phyloP scores from a whole-genome alignment of 179 eudicot genomes.

The Beta lomatogona region DNA sequence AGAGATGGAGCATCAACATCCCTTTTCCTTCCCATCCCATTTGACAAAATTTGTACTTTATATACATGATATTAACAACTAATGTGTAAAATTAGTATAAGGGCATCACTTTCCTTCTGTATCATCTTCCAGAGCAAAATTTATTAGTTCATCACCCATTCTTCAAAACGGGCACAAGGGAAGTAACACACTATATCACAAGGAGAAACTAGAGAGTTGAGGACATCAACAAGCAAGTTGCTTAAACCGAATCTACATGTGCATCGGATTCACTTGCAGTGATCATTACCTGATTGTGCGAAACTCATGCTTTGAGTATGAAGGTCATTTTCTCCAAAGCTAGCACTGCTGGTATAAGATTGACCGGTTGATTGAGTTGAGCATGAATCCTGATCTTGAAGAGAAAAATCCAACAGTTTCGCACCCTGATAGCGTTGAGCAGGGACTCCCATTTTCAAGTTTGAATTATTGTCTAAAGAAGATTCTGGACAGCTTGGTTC shows the following conservation, averaged over 20 bases:
- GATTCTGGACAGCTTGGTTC: slow-evolving; percentile 42
- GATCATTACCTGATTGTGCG: slow-evolving; percentile 39
- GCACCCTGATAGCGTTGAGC: slow-evolving; percentile 32
- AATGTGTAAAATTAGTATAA: background rate
- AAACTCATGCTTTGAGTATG: slow-evolving; percentile 35
- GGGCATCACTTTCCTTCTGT: background rate
- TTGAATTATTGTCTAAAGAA: slow-evolving; percentile 33
- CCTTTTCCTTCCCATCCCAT: too few relatives aligned
- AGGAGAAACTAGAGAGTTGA: background rate
- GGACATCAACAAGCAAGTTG: slow-evolving; percentile 5
- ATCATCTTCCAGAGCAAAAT: background rate
- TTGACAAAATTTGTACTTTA: background rate
- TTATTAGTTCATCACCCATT: background rate
- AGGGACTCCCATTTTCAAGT: slow-evolving; percentile 45
- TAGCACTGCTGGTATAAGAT: slow-evolving; percentile 49
- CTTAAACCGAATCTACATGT: background rate
- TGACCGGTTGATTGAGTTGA: slow-evolving; percentile 75
- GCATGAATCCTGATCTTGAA: slow-evolving; percentile 70
- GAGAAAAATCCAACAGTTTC: slow-evolving; percentile 46
- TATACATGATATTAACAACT: background rate
- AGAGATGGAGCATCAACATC: too few relatives aligned
- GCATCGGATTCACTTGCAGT: background rate
- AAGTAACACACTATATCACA: background rate
- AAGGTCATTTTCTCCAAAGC: slow-evolving; percentile 38
- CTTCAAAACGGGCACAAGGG: background rate